Evolutionary conservation across 805 yeast species (phyloP).

Genomic region (Ascoidea asiatica): DNA sequence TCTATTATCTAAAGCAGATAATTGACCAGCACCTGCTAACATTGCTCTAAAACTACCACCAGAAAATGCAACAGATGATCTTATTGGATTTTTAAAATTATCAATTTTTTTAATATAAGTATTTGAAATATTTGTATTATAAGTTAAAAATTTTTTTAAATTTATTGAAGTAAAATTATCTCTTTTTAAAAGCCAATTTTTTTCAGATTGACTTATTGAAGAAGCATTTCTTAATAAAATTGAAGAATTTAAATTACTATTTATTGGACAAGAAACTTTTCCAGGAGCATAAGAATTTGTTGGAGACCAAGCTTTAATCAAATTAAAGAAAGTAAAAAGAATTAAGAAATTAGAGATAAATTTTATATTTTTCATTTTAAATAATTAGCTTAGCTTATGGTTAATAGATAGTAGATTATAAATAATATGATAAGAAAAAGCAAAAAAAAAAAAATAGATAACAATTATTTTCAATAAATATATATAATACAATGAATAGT

Average conservation of each 20-base stretch:
- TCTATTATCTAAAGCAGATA: conserved; percentile 36
- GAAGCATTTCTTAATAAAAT: conserved; percentile 31
- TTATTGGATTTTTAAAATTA: conserved; percentile 22
- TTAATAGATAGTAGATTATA: no score
- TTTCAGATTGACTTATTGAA: conserved; percentile 30
- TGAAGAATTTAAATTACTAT: conserved; percentile 1
- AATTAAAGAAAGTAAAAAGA: background rate
- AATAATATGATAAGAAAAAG: no score
- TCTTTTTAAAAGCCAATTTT: conserved; percentile 36
- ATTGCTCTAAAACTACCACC: conserved; percentile 54
- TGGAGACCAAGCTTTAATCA: conserved; percentile 14
- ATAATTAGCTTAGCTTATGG: no score
- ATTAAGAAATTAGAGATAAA: no score
- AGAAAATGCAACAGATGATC: conserved; percentile 37
- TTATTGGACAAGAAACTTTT: conserved; percentile 27
- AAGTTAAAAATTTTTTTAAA: conserved; percentile 31
- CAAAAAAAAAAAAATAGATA: no score
- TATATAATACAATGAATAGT: no score
- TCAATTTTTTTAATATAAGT: conserved; percentile 34
- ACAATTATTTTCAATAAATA: no score
- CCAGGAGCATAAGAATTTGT: conserved; percentile 31
- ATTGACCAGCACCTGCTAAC: conserved; percentile 45
- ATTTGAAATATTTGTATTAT: conserved; percentile 17
- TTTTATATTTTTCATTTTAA: no score
- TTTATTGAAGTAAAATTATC: conserved; percentile 31